Base-by-base conservation (phyloP, 257 asterid genomes). In the Rauvolfia tetraphylla region DNA sequence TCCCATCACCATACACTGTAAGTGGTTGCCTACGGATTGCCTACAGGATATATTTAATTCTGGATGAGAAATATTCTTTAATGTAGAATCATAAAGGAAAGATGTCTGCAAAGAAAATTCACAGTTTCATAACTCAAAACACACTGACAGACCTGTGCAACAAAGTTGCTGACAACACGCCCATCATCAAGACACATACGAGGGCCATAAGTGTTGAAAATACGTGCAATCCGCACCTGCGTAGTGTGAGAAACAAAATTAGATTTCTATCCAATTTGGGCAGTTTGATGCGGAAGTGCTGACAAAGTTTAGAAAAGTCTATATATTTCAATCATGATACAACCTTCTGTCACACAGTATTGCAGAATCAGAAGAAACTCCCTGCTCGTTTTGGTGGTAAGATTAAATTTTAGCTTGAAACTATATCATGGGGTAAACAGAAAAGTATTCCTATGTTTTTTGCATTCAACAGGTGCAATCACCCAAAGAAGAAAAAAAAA, bases 161-260 rank as follows among this genome's bases (percentile, higher is more conserved):
- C 80, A 57, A 77, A 77, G 62, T 77, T 77, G 76, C 80, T 70
- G 44, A 77, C 80, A 29, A 77, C 80, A 15, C 80, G 80, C 5
- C 80, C 80, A 70, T 77, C 80, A 27, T 77, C 80, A 29, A 77
- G 68, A 63, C 80, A 70, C 80, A 77, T 77, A 20, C 80, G 80
- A 58, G 80, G 80, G 22, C 80, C 80, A 39, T 70, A 77, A 12
- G 80, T 77, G 58, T 77, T 77, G 76, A 77, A 77, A 71, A 77
- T 77, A 38, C 80, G 65, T 51, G 80, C 80, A 54, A 77, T 77
- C 10, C 80, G 65, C 15, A 77, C 75, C 80, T 77, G 71, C 75
- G 25, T 42, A 17, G 63, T 62, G 23, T 2, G 61, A 44, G 33
- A 36, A 23, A 38, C 57, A 17, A 13, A 59, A 41, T 33, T 25